Evolutionary conservation across 2,329 filamentous ascomycete species (phyloP).

Genomic region (Sporothrix pseudoabietina): DNA sequence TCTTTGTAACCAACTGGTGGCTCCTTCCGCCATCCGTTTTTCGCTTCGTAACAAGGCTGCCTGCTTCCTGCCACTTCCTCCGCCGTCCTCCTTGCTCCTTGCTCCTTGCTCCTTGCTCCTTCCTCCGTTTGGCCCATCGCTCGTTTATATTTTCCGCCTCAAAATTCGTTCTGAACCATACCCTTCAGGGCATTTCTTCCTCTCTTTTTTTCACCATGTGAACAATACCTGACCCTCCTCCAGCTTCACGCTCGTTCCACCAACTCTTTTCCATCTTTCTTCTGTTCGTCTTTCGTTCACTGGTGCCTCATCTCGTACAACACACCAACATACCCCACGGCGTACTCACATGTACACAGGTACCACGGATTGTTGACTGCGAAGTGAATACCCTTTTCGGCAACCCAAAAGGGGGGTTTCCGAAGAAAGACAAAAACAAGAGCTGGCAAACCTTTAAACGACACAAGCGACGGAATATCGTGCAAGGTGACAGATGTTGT

Average conservation of each 20-base stretch:
- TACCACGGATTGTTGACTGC: conserved; percentile 11
- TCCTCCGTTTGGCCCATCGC: conserved; percentile 7
- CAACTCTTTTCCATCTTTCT: background rate
- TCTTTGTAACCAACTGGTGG: background rate
- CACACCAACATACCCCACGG: conserved; percentile 2
- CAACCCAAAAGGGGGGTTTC: conserved; percentile 3
- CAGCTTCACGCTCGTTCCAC: background rate
- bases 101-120: background rate
- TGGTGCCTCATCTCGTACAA: conserved; percentile 4
- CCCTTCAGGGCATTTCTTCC: background rate
- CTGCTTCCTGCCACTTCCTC: background rate
- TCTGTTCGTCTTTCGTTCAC: background rate
- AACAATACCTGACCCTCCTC: background rate
- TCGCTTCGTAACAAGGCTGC: conserved; percentile 3
- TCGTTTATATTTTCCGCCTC: background rate
- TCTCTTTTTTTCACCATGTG: background rate
- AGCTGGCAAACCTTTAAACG: background rate
- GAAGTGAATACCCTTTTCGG: conserved; percentile 11
- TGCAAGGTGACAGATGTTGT: background rate
- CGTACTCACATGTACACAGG: background rate
- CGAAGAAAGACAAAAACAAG: background rate
- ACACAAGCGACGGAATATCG: background rate
- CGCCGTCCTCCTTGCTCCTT: background rate
- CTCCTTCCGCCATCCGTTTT: background rate
- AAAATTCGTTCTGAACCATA: background rate